phyloP scores from a whole-genome alignment of 2,329 filamentous ascomycete genomes.

The Sodiomyces alkalinus region DNA sequence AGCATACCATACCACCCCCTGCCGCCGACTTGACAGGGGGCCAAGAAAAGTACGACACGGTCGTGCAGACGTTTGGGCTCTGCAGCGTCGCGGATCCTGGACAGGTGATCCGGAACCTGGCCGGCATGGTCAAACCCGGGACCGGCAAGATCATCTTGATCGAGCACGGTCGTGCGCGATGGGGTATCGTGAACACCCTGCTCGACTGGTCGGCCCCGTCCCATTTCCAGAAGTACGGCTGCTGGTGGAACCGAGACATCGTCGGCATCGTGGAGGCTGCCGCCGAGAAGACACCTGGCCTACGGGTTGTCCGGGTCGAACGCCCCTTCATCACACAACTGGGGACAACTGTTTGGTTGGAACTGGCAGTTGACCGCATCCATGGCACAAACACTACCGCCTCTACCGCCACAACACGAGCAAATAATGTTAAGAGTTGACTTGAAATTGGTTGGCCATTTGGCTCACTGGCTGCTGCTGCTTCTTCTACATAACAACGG shows the following conservation, averaged over 20 bases:
- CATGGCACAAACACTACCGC: constrained; percentile 6
- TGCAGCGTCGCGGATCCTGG: constrained; percentile 46
- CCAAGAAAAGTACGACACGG: constrained; percentile 39
- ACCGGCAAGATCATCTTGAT: constrained; percentile 45
- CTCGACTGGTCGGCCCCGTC: constrained; percentile 38
- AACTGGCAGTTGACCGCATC: constrained; percentile 27
- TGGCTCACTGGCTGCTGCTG: neutral
- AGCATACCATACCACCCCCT: constrained; percentile 24
- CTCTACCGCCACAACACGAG: too few relatives aligned
- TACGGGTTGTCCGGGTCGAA: constrained; percentile 40
- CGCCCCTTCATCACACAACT: constrained; percentile 36
- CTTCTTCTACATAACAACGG: neutral
- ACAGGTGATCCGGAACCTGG: constrained; percentile 36
- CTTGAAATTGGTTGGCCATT: too few relatives aligned
- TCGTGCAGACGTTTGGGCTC: constrained; percentile 49
- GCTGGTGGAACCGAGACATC: constrained; percentile 55
- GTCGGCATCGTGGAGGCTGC: constrained; percentile 37
- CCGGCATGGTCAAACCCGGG: constrained; percentile 31
- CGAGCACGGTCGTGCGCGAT: constrained; percentile 45
- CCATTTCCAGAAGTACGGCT: constrained; percentile 46
- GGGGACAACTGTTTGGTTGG: constrained; percentile 44
- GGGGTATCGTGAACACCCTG: constrained; percentile 36
- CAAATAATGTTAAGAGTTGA: too few relatives aligned
- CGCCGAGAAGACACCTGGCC: constrained; percentile 28
- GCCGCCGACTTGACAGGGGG: constrained; percentile 15